A percentile compares a stretch with the other conserved stretches of the same genome.
These are phyloP conservation scores for Dryadomyces quercus-mongolicae DNA, from an alignment of 2,329 filamentous ascomycete species.

Conservation along the genomic window DNA sequence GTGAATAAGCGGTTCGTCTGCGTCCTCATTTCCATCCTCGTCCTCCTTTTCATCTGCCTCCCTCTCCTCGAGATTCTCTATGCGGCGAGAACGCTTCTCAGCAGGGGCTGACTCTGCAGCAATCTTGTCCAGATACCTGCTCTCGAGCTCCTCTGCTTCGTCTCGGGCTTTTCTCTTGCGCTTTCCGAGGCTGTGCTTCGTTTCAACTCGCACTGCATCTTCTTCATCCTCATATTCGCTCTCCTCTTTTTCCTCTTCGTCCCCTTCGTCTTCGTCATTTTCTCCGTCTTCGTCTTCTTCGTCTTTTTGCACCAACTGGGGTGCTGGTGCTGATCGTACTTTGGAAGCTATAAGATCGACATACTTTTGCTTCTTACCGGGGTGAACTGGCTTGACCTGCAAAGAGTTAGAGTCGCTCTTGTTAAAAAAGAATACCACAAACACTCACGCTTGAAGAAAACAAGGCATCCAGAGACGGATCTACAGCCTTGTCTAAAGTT, in stretches of 20 bases:
- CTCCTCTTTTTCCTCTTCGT: constrained; percentile 16
- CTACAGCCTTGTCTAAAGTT: constrained; percentile 43
- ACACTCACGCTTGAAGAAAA: constrained; percentile 55
- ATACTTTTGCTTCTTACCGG: constrained; percentile 33
- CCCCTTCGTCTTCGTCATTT: background rate
- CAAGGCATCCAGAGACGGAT: constrained; percentile 57
- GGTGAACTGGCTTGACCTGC: constrained; percentile 39
- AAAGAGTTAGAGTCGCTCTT: background rate
- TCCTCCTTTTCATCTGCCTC: constrained; percentile 34
- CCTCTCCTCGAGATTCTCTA: constrained; percentile 20
- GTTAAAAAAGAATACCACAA: background rate
- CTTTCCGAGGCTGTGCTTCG: constrained; percentile 41
- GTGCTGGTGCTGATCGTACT: background rate
- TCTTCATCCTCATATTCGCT: constrained; percentile 15
- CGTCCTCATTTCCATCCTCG: constrained; percentile 20
- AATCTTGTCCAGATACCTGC: constrained; percentile 55
- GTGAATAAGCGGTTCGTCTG: constrained; percentile 34
- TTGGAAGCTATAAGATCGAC: constrained; percentile 12
- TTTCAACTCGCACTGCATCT: constrained; percentile 27
- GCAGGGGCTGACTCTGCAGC: constrained; percentile 33
- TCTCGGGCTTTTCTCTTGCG: constrained; percentile 49
- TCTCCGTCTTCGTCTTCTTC: constrained; percentile 6
- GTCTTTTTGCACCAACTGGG: constrained; percentile 2
- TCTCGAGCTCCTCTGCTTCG: constrained; percentile 58
- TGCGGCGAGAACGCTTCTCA: constrained; percentile 41